phyloP scores from a whole-genome alignment of 2,329 filamentous ascomycete genomes.

The Penicillium sp. region DNA sequence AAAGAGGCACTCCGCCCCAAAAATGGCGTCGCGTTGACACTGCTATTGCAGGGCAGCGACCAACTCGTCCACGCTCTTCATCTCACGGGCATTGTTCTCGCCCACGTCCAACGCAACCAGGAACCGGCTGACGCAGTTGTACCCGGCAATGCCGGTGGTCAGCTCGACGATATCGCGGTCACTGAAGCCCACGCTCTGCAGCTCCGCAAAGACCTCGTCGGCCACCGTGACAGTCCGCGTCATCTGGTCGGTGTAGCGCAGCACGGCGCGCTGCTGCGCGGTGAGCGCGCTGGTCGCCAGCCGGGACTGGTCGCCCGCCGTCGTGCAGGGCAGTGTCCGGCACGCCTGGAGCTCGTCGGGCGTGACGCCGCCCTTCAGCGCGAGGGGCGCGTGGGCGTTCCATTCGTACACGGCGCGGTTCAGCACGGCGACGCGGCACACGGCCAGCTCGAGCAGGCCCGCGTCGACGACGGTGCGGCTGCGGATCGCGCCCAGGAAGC shows the following conservation, averaged over 20 bases:
- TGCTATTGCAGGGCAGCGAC: constrained; percentile 15
- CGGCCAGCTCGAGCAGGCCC: constrained; percentile 68
- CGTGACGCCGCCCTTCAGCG: constrained; percentile 37
- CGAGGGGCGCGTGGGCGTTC: constrained; percentile 72
- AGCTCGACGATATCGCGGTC: constrained; percentile 79
- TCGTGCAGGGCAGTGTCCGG: constrained; percentile 53
- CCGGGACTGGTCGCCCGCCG: constrained; percentile 30
- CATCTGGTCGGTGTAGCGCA: constrained; percentile 79
- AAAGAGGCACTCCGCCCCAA: too few relatives aligned
- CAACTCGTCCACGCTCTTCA: constrained; percentile 57
- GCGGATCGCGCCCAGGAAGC: constrained; percentile 56
- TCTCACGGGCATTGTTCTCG: constrained; percentile 49
- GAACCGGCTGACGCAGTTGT: constrained; percentile 85
- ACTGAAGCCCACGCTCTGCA: constrained; percentile 59
- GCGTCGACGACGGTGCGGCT: constrained; percentile 49
- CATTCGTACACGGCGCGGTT: constrained; percentile 84
- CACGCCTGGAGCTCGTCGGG: constrained; percentile 50
- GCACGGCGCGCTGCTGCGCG: constrained; percentile 63
- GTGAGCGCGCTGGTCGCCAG: constrained; percentile 44
- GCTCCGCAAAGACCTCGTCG: constrained; percentile 62
- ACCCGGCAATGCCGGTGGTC: constrained; percentile 78
- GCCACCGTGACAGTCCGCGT: constrained; percentile 67
- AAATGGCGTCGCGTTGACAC: too few relatives aligned
- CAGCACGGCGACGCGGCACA: constrained; percentile 74
- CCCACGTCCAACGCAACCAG: constrained; percentile 73